Conservation (phyloP, 2,329 filamentous ascomycete species). For the Hypoxylon sp. region DNA sequence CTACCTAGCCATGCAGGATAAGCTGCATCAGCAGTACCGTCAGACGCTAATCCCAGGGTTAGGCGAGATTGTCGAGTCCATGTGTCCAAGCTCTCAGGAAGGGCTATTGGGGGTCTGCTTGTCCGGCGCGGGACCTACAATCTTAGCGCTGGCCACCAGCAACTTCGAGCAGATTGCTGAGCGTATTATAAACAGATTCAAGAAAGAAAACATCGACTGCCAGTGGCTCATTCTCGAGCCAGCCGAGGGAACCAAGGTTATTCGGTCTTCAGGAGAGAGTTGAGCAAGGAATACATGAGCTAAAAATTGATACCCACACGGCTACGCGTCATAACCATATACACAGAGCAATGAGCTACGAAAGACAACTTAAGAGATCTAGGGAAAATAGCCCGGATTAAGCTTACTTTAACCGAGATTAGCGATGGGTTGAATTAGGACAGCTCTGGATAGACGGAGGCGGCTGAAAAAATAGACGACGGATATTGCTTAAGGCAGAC, state of each 20-base stretch:
- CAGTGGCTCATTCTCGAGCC: slow-evolving; percentile 90
- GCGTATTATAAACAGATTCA: slow-evolving; percentile 81
- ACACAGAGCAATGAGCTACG: slow-evolving; percentile 7
- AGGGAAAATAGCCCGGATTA: slow-evolving; percentile 10
- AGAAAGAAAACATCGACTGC: slow-evolving; percentile 79
- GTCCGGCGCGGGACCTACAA: slow-evolving; percentile 94
- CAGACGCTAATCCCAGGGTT: slow-evolving; percentile 92
- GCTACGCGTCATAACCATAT: slow-evolving; percentile 2
- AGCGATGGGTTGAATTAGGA: slow-evolving; percentile 1
- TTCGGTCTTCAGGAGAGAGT: slow-evolving; percentile 29
- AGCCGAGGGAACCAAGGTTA: slow-evolving; percentile 73
- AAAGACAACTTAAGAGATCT: not conserved
- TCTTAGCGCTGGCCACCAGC: slow-evolving; percentile 89
- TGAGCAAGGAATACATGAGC: slow-evolving; percentile 1
- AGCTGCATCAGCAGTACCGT: slow-evolving; percentile 96
- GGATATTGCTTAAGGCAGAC: not conserved
- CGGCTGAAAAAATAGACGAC: slow-evolving; percentile 30
- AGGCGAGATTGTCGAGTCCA: slow-evolving; percentile 88
- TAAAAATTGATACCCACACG: slow-evolving; percentile 22
- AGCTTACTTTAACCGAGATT: slow-evolving; percentile 27
- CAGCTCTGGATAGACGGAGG: slow-evolving; percentile 10
- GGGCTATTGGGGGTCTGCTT: slow-evolving; percentile 94
- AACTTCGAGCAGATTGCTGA: slow-evolving; percentile 90
- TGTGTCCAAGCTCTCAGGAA: slow-evolving; percentile 87
- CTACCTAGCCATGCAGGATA: slow-evolving; percentile 98